These are phyloP conservation scores for Gentiana straminea DNA, from an alignment of 257 asterid species.

Conservation along the genomic window DNA sequence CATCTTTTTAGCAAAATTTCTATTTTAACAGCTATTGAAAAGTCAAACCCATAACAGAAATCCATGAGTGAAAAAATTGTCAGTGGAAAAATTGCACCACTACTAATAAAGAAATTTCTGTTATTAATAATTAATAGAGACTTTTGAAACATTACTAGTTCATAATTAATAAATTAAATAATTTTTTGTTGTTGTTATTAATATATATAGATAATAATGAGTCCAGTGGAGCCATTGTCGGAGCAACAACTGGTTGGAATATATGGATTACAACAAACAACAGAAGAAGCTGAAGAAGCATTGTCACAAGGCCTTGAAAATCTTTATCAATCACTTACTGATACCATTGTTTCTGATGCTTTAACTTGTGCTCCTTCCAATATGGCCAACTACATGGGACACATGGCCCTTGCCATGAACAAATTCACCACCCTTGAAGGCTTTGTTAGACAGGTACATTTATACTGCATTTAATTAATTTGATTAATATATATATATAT, in stretches of 20 bases:
- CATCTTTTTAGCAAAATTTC: too few relatives aligned
- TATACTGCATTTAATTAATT: too few relatives aligned
- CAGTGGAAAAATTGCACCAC: too few relatives aligned
- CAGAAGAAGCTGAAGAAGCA: slow-evolving; percentile 70
- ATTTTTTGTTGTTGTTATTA: too few relatives aligned
- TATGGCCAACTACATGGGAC: slow-evolving; percentile 57
- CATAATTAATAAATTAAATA: too few relatives aligned
- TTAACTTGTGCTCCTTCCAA: slow-evolving; percentile 39
- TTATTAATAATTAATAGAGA: too few relatives aligned
- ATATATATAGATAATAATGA: slow-evolving; percentile 33
- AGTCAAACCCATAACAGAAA: too few relatives aligned
- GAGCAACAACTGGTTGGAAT: slow-evolving; percentile 62
- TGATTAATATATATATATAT: too few relatives aligned
- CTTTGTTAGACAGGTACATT: slow-evolving; percentile 62
- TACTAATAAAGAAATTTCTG: too few relatives aligned
- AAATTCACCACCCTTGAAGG: slow-evolving; percentile 74
- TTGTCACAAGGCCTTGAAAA: slow-evolving; percentile 62
- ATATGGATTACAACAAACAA: slow-evolving; percentile 59
- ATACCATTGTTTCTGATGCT: slow-evolving; percentile 57
- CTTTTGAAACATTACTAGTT: too few relatives aligned
- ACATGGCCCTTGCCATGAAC: slow-evolving; percentile 71
- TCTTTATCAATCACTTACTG: slow-evolving; percentile 42
- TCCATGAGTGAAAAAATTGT: too few relatives aligned
- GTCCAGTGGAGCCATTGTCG: slow-evolving; percentile 57
- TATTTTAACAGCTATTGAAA: too few relatives aligned